Base-by-base conservation (phyloP, 225 moss, liverwort and hornwort species). In the Physcomitrium patens region DNA sequence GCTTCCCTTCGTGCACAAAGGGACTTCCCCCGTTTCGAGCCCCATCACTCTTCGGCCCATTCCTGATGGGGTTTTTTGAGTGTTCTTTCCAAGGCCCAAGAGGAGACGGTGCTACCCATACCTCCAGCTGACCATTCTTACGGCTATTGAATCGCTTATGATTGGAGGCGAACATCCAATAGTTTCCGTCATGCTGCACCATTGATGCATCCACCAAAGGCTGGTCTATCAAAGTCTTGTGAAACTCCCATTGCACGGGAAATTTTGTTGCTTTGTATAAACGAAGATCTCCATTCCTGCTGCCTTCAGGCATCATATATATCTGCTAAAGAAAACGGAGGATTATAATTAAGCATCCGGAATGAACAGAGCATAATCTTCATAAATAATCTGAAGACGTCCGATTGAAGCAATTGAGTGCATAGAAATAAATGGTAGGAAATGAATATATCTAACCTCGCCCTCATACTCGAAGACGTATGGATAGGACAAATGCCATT, bases 271-370 rank as follows among this genome's bases (percentile, higher is more conserved):
- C 90, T 67, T 80, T 89, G 68, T 97, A 97, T 1, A 97, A 79
- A 37, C 89, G 88, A n/a, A 97, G 68, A 74, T 90, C 91, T 17
- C 92, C 92, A 3, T 86, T 87, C 55, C 72, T 69, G 61, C 91
- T 85, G 6, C 96, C 89, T 84, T 97, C 96, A 6, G 96, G 96
- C 92, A 97, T 97, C 96, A 97, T 94, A 60, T 91, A 94, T 24
- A 91, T 89, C 94, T 97, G 85, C 66, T 78, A 48, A 50, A 72
- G 46, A 51, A 28, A 10, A 62, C 19, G n/a, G 8, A 69, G 10
- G 13, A 8, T 79, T 83, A 60, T 7, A 37, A 3, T 37, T 37
- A 37, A 37, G 31, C 31, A 37, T 37, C 31, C 2, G 31, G 31
- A 37, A 37, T 7, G 31, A 37, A 37, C 4, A 7, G 31, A 37